phyloP scores from a whole-genome alignment of 176 grass and related monocot species.

The Alloteropsis semialata region DNA sequence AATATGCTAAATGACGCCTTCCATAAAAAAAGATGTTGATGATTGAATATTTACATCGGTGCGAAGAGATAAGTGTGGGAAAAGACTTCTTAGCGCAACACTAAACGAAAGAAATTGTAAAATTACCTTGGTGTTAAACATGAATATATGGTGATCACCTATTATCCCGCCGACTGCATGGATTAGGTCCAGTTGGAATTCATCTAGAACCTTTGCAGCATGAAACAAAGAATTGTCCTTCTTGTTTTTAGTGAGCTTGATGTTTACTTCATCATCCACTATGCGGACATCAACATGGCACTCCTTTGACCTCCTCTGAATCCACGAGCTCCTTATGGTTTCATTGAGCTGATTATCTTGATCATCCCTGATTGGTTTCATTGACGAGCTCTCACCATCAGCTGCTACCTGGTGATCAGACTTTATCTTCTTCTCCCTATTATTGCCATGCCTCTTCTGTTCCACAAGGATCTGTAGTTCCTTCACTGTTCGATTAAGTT shows the following conservation, averaged over 20 bases:
- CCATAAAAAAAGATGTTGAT: not conserved
- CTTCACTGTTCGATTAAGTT: constrained; percentile 76
- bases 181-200: constrained; percentile 67
- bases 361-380: constrained; percentile 44
- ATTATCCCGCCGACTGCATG: constrained; percentile 69
- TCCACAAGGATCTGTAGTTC: constrained; percentile 70
- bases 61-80: not conserved
- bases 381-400: constrained; percentile 67
- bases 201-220: constrained; percentile 66
- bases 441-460: constrained; percentile 56
- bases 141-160: constrained; percentile 84
- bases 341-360: constrained; percentile 49
- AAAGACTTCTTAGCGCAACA: not conserved
- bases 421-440: constrained; percentile 52
- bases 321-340: constrained; percentile 71
- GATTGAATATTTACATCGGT: constrained; percentile 9
- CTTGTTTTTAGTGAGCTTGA: constrained; percentile 86
- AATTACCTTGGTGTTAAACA: constrained; percentile 91
- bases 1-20: not conserved
- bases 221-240: constrained; percentile 67
- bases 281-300: constrained; percentile 74
- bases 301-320: constrained; percentile 80
- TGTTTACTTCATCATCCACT: constrained; percentile 81
- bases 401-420: constrained; percentile 47
- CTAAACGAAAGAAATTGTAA: not conserved